Percentiles rank a stretch among this genome's conserved stretches.
Conservation (phyloP, 2,329 filamentous ascomycete genomes). For the Volutella citrinella region DNA sequence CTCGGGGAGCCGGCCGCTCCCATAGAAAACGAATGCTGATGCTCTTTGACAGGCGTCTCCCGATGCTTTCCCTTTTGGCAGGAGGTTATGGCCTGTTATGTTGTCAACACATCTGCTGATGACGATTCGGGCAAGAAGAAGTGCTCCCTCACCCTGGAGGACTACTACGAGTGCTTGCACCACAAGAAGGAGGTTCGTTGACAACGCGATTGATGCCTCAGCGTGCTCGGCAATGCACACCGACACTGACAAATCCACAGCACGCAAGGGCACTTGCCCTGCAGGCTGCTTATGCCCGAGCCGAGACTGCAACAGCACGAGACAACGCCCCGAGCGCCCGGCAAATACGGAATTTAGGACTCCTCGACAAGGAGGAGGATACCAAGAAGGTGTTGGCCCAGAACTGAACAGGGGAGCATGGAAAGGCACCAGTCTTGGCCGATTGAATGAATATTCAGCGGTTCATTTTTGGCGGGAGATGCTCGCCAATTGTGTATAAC, state of each 20-base stretch:
- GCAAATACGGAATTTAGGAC: constrained; percentile 81
- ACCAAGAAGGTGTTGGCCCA: constrained; percentile 56
- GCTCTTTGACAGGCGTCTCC: constrained; percentile 55
- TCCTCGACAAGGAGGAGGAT: constrained; percentile 82
- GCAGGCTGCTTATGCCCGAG: constrained; percentile 81
- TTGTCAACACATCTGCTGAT: constrained; percentile 82
- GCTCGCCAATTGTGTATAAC: constrained; percentile 16
- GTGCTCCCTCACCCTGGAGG: constrained; percentile 80
- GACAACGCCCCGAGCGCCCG: constrained; percentile 80
- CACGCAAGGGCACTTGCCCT: constrained; percentile 74
- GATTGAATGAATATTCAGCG: too few relatives aligned
- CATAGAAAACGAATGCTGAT: too few relatives aligned
- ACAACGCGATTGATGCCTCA: too few relatives aligned
- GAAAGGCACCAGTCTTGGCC: neutral
- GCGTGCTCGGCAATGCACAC: too few relatives aligned
- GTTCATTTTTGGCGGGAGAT: too few relatives aligned
- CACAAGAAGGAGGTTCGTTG: constrained; percentile 97
- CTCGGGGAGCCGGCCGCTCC: too few relatives aligned
- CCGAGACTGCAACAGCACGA: constrained; percentile 69
- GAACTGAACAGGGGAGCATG: constrained; percentile 18
- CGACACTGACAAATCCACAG: too few relatives aligned
- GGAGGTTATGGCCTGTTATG: constrained; percentile 97
- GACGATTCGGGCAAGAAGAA: constrained; percentile 81
- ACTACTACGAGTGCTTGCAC: constrained; percentile 98
- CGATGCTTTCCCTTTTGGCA: constrained; percentile 99